Percentiles rank a stretch among this genome's conserved stretches.
Evolutionary conservation across 306 rosid species (phyloP).

Genomic region (Arachis stenosperma): DNA sequence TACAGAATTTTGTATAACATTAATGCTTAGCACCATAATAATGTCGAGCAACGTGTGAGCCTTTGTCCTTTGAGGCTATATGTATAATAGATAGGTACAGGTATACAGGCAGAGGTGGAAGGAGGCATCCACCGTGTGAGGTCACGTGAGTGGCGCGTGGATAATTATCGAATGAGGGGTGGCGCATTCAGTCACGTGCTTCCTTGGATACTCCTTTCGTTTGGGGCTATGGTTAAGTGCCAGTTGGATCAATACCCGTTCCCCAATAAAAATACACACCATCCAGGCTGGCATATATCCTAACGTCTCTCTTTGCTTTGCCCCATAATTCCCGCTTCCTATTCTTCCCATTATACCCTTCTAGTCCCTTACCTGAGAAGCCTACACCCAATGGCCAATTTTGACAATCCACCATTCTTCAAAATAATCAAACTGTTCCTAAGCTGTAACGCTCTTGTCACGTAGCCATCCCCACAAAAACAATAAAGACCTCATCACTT

Average conservation of each 20-base stretch:
- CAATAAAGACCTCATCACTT: constrained; percentile 31
- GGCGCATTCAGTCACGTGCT: constrained; percentile 55
- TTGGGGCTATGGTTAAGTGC: constrained; percentile 41
- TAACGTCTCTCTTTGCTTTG: constrained; percentile 46
- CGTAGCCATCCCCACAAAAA: constrained; percentile 36
- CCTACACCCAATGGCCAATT: background rate
- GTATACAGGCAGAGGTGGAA: constrained; percentile 39
- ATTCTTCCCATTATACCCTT: constrained; percentile 39
- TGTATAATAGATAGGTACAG: too few species aligned
- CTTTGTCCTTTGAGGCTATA: background rate
- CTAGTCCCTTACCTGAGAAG: too few species aligned
- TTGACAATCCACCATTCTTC: background rate
- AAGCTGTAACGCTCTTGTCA: constrained; percentile 71
- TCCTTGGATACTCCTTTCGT: constrained; percentile 64
- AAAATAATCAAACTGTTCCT: constrained; percentile 42
- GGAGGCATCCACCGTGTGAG: constrained; percentile 1
- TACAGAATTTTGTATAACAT: too few species aligned
- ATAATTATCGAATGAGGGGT: background rate
- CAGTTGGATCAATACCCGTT: constrained; percentile 62
- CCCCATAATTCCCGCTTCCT: background rate
- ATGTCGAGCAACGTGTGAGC: constrained; percentile 9
- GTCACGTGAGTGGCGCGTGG: constrained; percentile 54
- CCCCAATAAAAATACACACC: constrained; percentile 57
- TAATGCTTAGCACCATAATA: background rate
- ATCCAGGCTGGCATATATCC: constrained; percentile 64